Percentiles rank a stretch among this genome's conserved stretches.
Evolutionary conservation across 306 rosid genomes (phyloP).

Genomic region (Ormosia emarginata): DNA sequence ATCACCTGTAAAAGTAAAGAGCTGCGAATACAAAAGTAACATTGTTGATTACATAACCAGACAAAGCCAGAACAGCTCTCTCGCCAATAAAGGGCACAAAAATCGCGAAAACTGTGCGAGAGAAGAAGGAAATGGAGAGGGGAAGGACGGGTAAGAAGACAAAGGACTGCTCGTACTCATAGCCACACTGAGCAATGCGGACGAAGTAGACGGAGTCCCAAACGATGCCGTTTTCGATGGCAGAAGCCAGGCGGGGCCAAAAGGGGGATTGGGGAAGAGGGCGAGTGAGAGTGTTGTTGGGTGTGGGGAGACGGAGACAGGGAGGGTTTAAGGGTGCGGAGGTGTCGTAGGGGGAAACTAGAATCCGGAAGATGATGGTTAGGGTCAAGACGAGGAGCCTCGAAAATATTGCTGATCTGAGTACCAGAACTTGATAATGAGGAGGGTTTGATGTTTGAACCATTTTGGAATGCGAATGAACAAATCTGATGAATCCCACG

Average conservation of each 20-base stretch:
- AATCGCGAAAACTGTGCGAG: conserved; percentile 47
- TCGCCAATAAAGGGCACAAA: conserved; percentile 46
- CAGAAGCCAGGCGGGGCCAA: conserved; percentile 20
- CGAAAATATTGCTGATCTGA: conserved; percentile 56
- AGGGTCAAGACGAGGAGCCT: conserved; percentile 52
- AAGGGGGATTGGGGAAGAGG: background rate
- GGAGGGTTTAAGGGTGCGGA: conserved; percentile 77
- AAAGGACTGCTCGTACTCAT: conserved; percentile 85
- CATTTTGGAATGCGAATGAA: conserved; percentile 4
- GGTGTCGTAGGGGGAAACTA: conserved; percentile 72
- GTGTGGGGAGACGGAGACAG: background rate
- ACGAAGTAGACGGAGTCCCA: conserved; percentile 86
- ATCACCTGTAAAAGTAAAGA: conserved; percentile 57
- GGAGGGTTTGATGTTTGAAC: conserved; percentile 2
- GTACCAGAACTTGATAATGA: conserved; percentile 20
- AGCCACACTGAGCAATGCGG: conserved; percentile 77
- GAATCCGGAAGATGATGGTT: conserved; percentile 50
- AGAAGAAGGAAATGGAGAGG: conserved; percentile 44
- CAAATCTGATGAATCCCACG: too few species aligned
- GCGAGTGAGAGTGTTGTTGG: background rate
- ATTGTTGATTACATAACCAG: conserved; percentile 66
- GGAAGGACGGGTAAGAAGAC: conserved; percentile 91
- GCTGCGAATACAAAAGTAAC: conserved; percentile 66
- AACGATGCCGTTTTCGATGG: conserved; percentile 65
- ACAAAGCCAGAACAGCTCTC: conserved; percentile 62